A percentile compares a stretch with the other conserved stretches of the same genome.
Conservation (phyloP, 495 filamentous ascomycete genomes). For the Talaromyces stipitatus region DNA sequence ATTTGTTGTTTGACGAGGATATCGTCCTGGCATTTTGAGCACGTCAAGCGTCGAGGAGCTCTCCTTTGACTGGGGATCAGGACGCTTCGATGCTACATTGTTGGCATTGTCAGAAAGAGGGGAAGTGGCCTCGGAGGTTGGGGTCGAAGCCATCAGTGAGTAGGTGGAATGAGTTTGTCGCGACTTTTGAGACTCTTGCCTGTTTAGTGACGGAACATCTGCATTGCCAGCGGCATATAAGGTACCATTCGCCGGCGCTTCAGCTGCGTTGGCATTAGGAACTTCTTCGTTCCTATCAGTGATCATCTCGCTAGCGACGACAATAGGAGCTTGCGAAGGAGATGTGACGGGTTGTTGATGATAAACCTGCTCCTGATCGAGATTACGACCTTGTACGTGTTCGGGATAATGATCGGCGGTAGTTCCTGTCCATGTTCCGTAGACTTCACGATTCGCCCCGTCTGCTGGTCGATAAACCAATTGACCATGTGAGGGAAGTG, state of each 20-base stretch:
- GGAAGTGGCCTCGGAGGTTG: constrained; percentile 3
- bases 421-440: neutral
- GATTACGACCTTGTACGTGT: neutral
- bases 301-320: neutral
- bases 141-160: constrained; percentile 3
- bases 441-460: constrained; percentile 2
- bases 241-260: neutral
- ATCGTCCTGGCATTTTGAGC: constrained; percentile 31
- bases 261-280: constrained; percentile 17
- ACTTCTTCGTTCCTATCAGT: constrained; percentile 19
- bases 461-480: constrained; percentile 3
- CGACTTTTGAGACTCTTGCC: constrained; percentile 6
- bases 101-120: constrained; percentile 2
- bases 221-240: neutral
- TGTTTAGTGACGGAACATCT: neutral
- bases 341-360: constrained; percentile 15
- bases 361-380: constrained; percentile 14
- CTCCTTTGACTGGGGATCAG: constrained; percentile 19
- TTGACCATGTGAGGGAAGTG: constrained; percentile 16
- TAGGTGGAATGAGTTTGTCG: constrained; percentile 7
- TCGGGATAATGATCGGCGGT: neutral
- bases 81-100: constrained; percentile 10
- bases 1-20: constrained; percentile 16
- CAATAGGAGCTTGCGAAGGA: constrained; percentile 3
- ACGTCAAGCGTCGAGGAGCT: constrained; percentile 23